A percentile compares a stretch with the other conserved stretches of the same genome.
Evolutionary conservation across 1,284 basidiomycete species (phyloP).

Genomic region (Papiliotrema nemorosa): DNA sequence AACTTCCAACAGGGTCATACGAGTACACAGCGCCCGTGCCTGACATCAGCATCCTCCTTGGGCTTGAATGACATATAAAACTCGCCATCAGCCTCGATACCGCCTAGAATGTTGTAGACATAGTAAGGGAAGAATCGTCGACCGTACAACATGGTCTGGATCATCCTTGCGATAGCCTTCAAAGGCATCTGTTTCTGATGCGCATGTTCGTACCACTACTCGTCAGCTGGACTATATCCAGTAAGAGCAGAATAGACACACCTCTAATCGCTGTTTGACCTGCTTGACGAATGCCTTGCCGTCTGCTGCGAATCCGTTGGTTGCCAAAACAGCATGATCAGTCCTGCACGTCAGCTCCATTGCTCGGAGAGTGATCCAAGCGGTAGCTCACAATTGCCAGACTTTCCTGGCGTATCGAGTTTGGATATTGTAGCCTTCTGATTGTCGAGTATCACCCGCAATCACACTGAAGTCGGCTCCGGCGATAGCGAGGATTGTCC

Average conservation of each 20-base stretch:
- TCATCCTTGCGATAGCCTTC: constrained; percentile 83
- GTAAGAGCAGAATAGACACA: constrained; percentile 41
- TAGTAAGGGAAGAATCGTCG: constrained; percentile 96
- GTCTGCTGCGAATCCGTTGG: constrained; percentile 92
- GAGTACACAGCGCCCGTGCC: constrained; percentile 93
- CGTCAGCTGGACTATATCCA: neutral
- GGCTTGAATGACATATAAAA: constrained; percentile 23
- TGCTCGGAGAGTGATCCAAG: neutral
- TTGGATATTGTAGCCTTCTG: constrained; percentile 90
- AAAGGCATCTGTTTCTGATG: constrained; percentile 92
- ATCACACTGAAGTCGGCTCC: constrained; percentile 87
- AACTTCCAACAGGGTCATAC: constrained; percentile 92
- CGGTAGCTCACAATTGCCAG: constrained; percentile 48
- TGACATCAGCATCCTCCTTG: constrained; percentile 38
- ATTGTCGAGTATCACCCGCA: constrained; percentile 91
- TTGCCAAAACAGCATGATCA: constrained; percentile 85
- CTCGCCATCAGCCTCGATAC: constrained; percentile 89
- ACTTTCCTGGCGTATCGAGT: constrained; percentile 82
- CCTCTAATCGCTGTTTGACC: constrained; percentile 87
- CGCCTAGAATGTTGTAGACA: constrained; percentile 89
- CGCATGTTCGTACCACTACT: constrained; percentile 88
- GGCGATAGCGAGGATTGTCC: constrained; percentile 90
- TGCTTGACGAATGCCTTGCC: constrained; percentile 94
- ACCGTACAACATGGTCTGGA: constrained; percentile 92
- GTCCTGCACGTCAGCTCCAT: constrained; percentile 59